Base-by-base conservation (phyloP, 805 yeast genomes). In the Nakazawaea holstii region DNA sequence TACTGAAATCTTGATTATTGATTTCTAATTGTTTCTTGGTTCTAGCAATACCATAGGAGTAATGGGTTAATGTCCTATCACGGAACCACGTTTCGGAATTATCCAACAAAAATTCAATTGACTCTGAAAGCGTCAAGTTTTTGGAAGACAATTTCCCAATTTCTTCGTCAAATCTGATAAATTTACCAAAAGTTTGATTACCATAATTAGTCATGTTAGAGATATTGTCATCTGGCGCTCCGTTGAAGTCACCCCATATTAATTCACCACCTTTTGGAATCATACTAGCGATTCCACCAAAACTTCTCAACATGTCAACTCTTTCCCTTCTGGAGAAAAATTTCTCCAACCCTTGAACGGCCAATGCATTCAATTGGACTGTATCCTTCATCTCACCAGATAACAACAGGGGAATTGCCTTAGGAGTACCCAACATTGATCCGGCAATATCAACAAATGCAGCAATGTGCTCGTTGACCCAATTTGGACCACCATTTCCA, bases 331-430 rank as follows among this genome's bases (percentile, higher is more conserved):
- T 77, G 44, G 94, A 84, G 64, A 94, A 90, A 66, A 94, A 94
- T 67, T 87, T 89, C 60, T 94, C 99, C 48, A 94, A 74, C 1
- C 97, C 99, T 59, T 87, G 89, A 53, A 92, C 89, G 0, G 98
- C 99, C 51, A 92, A 67, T 3, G 94, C 84, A 62, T 94, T 94
- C 61, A 94, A 71, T 59, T 92, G 96, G 29, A 95, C 95, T 0
- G 99, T 94, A 64, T 94, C 99, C 63, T 83, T 88, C 98, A 94
- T 94, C 66, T 94, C 99, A 13, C 99, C 99, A 13, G 96, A 87
- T n/a, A 94, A 65, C 50, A 94, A 69, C 0, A 97, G 97, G 0
- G 95, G 88, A 17, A 90, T 78, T 1, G 96, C 86, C 62, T 94
- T 94, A 2, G 99, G 99, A 0, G 98, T 90, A 3, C 99, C 99